phyloP scores from a whole-genome alignment of 2,329 filamentous ascomycete species.

The Ophiocordyceps unilateralis region DNA sequence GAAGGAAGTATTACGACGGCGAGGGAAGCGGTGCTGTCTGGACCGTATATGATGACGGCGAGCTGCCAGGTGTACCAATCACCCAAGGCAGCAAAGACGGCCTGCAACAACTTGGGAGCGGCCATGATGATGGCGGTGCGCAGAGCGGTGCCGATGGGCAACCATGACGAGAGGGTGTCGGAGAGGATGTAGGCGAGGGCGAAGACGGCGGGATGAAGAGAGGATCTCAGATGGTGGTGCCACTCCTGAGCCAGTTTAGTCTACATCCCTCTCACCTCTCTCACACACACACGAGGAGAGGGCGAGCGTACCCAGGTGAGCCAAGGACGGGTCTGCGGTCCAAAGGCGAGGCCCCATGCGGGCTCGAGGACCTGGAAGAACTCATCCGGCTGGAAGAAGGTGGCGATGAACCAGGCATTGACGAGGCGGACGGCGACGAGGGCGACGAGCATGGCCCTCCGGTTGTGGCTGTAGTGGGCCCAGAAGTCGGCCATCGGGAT shows the following conservation, averaged over 20 bases:
- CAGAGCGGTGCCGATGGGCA: slow-evolving; percentile 34
- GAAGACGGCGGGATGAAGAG: slow-evolving; percentile 80
- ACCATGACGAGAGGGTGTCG: slow-evolving; percentile 34
- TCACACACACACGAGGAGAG: background rate
- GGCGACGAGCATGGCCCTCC: slow-evolving; percentile 12
- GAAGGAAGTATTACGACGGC: slow-evolving; percentile 52
- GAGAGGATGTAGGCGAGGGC: slow-evolving; percentile 52
- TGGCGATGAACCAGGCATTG: slow-evolving; percentile 63
- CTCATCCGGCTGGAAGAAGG: slow-evolving; percentile 97
- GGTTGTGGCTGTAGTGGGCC: slow-evolving; percentile 4
- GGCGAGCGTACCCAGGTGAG: slow-evolving; percentile 78
- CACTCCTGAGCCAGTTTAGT: slow-evolving; percentile 52
- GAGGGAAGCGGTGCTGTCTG: slow-evolving; percentile 43
- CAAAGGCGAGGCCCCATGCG: slow-evolving; percentile 81
- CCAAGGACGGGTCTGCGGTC: slow-evolving; percentile 62
- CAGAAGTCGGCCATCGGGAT: background rate
- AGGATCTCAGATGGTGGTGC: slow-evolving; percentile 72
- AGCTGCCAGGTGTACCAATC: slow-evolving; percentile 86
- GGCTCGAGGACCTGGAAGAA: slow-evolving; percentile 94
- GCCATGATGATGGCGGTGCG: slow-evolving; percentile 52
- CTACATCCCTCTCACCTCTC: background rate
- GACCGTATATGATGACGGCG: slow-evolving; percentile 55
- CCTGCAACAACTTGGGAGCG: slow-evolving; percentile 61
- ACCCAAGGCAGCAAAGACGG: slow-evolving; percentile 55
- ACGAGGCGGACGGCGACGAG: slow-evolving; percentile 55